Evolutionary conservation across 805 yeast species (phyloP).

Genomic region (Saccharomycopsis sp.): DNA sequence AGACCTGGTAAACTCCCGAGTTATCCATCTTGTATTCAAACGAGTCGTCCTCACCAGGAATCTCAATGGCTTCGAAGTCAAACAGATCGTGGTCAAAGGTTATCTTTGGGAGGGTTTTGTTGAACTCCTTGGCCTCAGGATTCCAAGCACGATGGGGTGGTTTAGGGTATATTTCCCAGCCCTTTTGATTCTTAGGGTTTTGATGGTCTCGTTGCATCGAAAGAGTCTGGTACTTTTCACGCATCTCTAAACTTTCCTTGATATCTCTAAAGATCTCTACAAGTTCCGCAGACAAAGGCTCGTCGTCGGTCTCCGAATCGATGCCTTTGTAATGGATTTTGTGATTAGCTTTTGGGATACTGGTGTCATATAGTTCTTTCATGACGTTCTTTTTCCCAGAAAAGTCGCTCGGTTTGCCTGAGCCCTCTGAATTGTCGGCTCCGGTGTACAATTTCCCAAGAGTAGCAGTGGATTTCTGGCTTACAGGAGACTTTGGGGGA

Average conservation of each 20-base stretch:
- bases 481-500: slow-evolving; percentile 28
- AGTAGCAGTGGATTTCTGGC: background rate
- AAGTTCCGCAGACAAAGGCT: slow-evolving; percentile 60
- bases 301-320: slow-evolving; percentile 45
- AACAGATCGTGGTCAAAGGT: slow-evolving; percentile 43
- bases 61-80: slow-evolving; percentile 46
- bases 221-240: slow-evolving; percentile 65
- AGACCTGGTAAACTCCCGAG: slow-evolving; percentile 68
- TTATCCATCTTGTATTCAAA: slow-evolving; percentile 41
- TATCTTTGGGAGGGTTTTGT: slow-evolving; percentile 35
- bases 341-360: slow-evolving; percentile 23
- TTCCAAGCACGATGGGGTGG: slow-evolving; percentile 92
- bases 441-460: background rate
- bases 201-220: slow-evolving; percentile 69
- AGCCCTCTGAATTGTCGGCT: slow-evolving; percentile 1
- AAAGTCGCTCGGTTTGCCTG: background rate
- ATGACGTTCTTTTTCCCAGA: slow-evolving; percentile 11
- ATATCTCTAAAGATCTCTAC: slow-evolving; percentile 57
- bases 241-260: slow-evolving; percentile 57
- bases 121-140: slow-evolving; percentile 40
- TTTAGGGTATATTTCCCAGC: slow-evolving; percentile 83
- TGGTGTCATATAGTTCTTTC: slow-evolving; percentile 27
- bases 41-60: slow-evolving; percentile 43
- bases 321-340: slow-evolving; percentile 32
- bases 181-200: slow-evolving; percentile 74